Percentiles rank a stretch among this genome's conserved stretches.
phyloP scores from a whole-genome alignment of 345 rosid genomes.

The Syzygium grande region DNA sequence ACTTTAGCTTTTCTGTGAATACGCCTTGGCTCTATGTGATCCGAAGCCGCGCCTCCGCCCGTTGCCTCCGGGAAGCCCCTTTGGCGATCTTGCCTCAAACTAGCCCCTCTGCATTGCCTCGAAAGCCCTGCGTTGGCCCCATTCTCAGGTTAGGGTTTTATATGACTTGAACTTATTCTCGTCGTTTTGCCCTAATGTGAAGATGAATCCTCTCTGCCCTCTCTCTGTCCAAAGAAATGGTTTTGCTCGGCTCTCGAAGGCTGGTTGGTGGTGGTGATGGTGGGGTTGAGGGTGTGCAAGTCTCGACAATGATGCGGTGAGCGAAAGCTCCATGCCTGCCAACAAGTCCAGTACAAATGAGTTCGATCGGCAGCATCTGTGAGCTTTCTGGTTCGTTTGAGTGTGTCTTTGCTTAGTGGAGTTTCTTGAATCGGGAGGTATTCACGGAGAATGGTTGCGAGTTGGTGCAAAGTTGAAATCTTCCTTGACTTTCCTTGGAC shows the following conservation, averaged over 20 bases:
- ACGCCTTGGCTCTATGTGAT: background rate
- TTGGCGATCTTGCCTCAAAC: too few species aligned
- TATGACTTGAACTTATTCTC: too few species aligned
- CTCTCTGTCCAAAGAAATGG: too few species aligned
- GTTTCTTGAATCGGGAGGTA: background rate
- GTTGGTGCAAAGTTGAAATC: background rate
- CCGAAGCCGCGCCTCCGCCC: too few species aligned
- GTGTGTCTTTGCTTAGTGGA: background rate
- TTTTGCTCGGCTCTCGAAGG: background rate
- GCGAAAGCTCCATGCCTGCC: conserved; percentile 73
- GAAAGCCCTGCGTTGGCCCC: too few species aligned
- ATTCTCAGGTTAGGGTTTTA: too few species aligned
- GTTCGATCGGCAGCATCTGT: conserved; percentile 1
- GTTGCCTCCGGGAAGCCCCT: too few species aligned
- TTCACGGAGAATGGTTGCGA: background rate
- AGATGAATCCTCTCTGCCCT: too few species aligned
- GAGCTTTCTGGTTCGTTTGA: background rate
- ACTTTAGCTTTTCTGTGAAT: background rate
- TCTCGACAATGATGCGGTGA: conserved; percentile 94
- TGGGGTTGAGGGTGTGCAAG: conserved; percentile 71
- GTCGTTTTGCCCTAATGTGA: too few species aligned
- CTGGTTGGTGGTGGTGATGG: background rate
- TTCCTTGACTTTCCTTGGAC: background rate
- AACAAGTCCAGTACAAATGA: conserved; percentile 64
- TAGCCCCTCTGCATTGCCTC: too few species aligned